phyloP scores from a whole-genome alignment of 495 filamentous ascomycete genomes.

The Neurospora tetraspora region DNA sequence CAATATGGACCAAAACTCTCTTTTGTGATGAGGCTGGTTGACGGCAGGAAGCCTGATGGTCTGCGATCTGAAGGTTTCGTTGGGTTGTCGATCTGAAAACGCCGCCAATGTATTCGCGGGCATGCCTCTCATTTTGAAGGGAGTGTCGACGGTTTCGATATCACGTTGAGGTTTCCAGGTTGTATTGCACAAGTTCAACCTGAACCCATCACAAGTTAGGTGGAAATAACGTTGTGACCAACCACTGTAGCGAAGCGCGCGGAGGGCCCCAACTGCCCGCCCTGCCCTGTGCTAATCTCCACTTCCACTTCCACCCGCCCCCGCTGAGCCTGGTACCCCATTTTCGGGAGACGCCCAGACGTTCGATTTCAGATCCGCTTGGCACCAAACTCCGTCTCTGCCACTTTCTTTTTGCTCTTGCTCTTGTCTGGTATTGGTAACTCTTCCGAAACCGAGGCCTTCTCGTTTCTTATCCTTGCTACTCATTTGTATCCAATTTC shows the following conservation, averaged over 20 bases:
- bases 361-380: background rate
- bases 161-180: background rate
- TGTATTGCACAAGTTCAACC: background rate
- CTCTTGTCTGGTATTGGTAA: background rate
- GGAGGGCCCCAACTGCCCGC: background rate
- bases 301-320: background rate
- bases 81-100: background rate
- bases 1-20: background rate
- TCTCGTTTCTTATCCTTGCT: background rate
- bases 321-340: background rate
- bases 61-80: background rate
- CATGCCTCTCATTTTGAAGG: background rate
- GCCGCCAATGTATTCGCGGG: background rate
- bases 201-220: background rate
- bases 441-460: background rate
- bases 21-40: background rate
- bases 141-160: background rate
- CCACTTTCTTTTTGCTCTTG: background rate
- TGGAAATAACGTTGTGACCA: background rate
- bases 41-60: background rate
- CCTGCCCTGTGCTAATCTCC: background rate
- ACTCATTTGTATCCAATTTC: background rate
- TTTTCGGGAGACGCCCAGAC: background rate
- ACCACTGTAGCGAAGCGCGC: background rate
- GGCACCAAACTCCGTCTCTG: background rate